These are phyloP conservation scores for Fusarium continuum DNA, from an alignment of 2,329 filamentous ascomycete species.

Conservation along the genomic window DNA sequence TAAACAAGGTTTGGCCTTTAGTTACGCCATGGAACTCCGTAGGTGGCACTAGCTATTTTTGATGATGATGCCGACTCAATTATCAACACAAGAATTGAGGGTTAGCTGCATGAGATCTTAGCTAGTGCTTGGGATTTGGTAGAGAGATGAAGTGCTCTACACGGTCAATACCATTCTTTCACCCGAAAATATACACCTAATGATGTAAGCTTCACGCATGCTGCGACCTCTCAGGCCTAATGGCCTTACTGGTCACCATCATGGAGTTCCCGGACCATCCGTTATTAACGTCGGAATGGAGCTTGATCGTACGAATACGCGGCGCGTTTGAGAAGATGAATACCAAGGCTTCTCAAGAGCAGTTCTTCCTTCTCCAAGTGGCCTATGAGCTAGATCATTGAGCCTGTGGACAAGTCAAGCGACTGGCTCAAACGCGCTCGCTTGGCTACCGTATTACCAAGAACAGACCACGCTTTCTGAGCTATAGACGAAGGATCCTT, in stretches of 20 bases:
- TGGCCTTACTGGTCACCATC: constrained; percentile 20
- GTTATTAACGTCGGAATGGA: not conserved
- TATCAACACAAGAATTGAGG: too few relatives aligned
- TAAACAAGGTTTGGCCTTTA: not conserved
- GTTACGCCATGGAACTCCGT: not conserved
- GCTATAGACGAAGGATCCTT: not conserved
- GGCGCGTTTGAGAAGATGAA: constrained; percentile 14
- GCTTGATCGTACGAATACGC: not conserved
- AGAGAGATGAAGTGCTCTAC: not conserved
- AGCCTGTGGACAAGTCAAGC: not conserved
- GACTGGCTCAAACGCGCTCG: not conserved
- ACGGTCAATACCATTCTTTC: not conserved
- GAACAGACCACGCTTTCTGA: not conserved
- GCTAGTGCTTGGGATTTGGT: too few relatives aligned
- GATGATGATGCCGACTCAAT: too few relatives aligned
- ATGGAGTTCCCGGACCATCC: constrained; percentile 16
- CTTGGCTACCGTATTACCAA: not conserved
- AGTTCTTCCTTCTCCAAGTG: constrained; percentile 5
- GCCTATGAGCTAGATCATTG: not conserved
- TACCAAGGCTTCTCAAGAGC: not conserved
- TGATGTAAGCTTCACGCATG: not conserved
- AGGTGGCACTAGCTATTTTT: not conserved
- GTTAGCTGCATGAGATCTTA: too few relatives aligned
- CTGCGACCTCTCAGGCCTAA: constrained; percentile 13
- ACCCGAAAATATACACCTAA: not conserved